phyloP scores from a whole-genome alignment of 106 monocot species.

The Xerophyta viscosa region DNA sequence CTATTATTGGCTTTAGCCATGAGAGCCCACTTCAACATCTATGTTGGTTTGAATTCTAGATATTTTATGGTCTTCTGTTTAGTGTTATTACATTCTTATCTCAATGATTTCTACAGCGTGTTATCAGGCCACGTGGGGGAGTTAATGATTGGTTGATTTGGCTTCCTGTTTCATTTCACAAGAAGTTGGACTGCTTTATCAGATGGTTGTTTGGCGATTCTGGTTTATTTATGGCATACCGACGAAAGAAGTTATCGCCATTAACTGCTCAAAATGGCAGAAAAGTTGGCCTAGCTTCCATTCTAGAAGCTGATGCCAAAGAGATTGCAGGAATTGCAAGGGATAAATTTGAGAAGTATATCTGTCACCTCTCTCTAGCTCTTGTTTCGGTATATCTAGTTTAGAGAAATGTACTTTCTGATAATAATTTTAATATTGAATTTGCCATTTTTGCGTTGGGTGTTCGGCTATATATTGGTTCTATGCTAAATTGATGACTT shows the following conservation, averaged over 20 bases:
- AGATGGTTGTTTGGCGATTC: constrained; percentile 50
- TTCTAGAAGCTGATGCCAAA: constrained; percentile 85
- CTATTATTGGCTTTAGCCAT: no score
- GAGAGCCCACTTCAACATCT: no score
- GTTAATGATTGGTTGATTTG: constrained; percentile 84
- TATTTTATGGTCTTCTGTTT: not conserved
- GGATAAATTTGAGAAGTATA: constrained; percentile 95
- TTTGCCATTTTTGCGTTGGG: no score
- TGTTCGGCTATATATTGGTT: no score
- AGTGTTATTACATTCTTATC: not conserved
- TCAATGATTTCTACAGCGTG: constrained; percentile 46
- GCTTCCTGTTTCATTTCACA: constrained; percentile 82
- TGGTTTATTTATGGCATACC: constrained; percentile 20
- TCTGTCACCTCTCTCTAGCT: not conserved
- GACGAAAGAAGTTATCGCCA: constrained; percentile 28
- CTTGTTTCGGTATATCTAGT: no score
- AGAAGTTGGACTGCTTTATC: constrained; percentile 40
- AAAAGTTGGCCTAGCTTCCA: constrained; percentile 56
- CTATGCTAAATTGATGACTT: no score
- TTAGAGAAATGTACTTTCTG: no score
- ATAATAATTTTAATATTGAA: no score
- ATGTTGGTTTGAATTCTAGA: no score
- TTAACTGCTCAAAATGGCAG: constrained; percentile 39
- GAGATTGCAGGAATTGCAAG: constrained; percentile 66
- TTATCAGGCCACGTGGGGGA: constrained; percentile 84